Evolutionary conservation across 768 basidiomycete genomes (phyloP), one percentile per base, ranked within the genome.

Genomic region (Daedalea quercina): DNA sequence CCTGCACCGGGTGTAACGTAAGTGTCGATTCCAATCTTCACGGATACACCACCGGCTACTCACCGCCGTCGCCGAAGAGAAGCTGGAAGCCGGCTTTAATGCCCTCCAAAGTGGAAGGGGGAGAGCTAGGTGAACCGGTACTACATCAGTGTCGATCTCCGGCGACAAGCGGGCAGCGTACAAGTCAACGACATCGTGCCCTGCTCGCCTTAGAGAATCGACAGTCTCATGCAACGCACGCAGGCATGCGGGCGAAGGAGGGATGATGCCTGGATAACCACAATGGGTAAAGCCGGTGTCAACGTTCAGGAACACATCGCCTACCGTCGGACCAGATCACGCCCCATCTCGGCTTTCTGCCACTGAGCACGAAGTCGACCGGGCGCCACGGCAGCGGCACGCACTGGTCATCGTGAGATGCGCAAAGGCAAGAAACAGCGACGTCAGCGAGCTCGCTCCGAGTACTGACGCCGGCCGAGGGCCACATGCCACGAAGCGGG

Each of bases 301-400:
- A 13, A 35, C n/a, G n/a, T n/a, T 13, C 28, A 24, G n/a, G 33
- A 25, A 56, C 19, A 20, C 26, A 13, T 9, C 9, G 46, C 70
- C 20, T 31, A 76, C 75, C 75, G 53, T 76, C 73, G 37, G 70
- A 65, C 71, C 68, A 70, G 33, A 76, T 52, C 15, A 75, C 54
- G 9, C 73, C 75, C 63, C 71, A 76, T 41, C 64, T 68, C 19
- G 74, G 60, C 55, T 70, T 73, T 54, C 58, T 62, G 9, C 59
- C 63, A 3, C 54, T 46, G 1, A 48, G 43, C 9, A 58, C 51
- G n/a, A 70, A 57, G 52, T 73, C 60, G n/a, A 67, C 58, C 11
- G 65, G 53, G 42, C 69, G 63, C 75, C 75, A 76, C 12, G 75
- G 70, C 20, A 76, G 54, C 11, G 74, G 74, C 7, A 72, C 61